These are phyloP conservation scores for Talaromyces sp. DNA, from an alignment of 2,329 filamentous ascomycete genomes.

Conservation along the genomic window DNA sequence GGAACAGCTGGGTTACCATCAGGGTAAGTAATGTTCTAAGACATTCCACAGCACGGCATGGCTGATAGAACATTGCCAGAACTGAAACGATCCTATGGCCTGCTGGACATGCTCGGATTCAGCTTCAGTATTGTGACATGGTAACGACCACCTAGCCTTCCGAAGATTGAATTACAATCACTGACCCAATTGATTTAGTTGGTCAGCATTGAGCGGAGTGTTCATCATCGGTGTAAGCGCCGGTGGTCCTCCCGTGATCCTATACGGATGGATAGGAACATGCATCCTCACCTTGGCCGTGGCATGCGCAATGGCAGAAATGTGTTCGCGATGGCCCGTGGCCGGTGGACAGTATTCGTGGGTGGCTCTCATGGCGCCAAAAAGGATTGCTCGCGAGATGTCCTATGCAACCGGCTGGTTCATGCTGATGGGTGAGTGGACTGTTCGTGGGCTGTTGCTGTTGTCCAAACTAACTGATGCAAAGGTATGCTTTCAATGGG, in stretches of 20 bases:
- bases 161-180: not conserved
- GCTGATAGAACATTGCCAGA: conserved; percentile 33
- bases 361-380: conserved; percentile 54
- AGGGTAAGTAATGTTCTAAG: conserved; percentile 2
- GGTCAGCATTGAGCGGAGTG: conserved; percentile 53
- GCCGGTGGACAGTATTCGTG: conserved; percentile 55
- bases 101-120: conserved; percentile 56
- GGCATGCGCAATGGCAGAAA: conserved; percentile 56
- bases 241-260: conserved; percentile 55
- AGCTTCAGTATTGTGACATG: conserved; percentile 55
- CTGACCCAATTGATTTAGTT: conserved; percentile 22
- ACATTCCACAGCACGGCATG: not conserved
- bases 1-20: conserved; percentile 14
- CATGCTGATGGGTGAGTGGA: conserved; percentile 41
- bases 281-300: conserved; percentile 49
- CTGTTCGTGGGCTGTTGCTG: not conserved
- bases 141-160: conserved; percentile 20
- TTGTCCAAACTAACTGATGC: not conserved
- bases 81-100: conserved; percentile 52
- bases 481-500: conserved; percentile 49
- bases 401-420: conserved; percentile 48
- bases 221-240: conserved; percentile 53
- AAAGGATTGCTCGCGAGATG: conserved; percentile 38
- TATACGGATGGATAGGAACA: conserved; percentile 54
- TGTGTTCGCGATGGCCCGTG: conserved; percentile 53